These are phyloP conservation scores for Aspergillus phoenicis DNA, from an alignment of 2,329 filamentous ascomycete genomes.

Conservation along the genomic window DNA sequence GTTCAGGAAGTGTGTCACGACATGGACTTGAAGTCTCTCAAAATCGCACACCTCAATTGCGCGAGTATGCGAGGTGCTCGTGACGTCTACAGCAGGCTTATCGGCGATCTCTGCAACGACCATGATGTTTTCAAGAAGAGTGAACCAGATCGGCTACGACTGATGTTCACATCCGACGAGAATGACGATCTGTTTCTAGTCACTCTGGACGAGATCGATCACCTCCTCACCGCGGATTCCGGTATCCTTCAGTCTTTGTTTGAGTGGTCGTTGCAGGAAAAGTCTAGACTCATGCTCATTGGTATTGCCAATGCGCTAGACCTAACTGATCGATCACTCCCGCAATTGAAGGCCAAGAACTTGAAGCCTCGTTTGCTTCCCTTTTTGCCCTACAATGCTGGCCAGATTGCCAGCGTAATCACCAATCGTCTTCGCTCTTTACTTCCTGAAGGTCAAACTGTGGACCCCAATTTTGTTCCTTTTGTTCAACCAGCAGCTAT, in stretches of 20 bases:
- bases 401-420: slow-evolving; percentile 85
- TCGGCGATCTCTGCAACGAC: slow-evolving; percentile 68
- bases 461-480: slow-evolving; percentile 66
- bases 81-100: slow-evolving; percentile 79
- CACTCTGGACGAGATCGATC: slow-evolving; percentile 91
- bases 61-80: slow-evolving; percentile 91
- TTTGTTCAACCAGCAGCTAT: slow-evolving; percentile 94
- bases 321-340: slow-evolving; percentile 90
- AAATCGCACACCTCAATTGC: slow-evolving; percentile 85
- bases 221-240: slow-evolving; percentile 83
- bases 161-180: slow-evolving; percentile 61
- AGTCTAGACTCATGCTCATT: slow-evolving; percentile 78
- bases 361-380: slow-evolving; percentile 86
- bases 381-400: slow-evolving; percentile 87
- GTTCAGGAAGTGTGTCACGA: slow-evolving; percentile 75
- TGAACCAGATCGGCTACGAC: slow-evolving; percentile 68
- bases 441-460: slow-evolving; percentile 52
- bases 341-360: slow-evolving; percentile 88
- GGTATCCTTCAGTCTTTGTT: slow-evolving; percentile 93
- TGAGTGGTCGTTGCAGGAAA: slow-evolving; percentile 85
- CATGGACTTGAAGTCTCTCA: slow-evolving; percentile 58
- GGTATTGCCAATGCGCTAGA: slow-evolving; percentile 97
- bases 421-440: slow-evolving; percentile 78
- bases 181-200: slow-evolving; percentile 69
- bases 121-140: slow-evolving; percentile 66